Percentiles rank a stretch among this genome's conserved stretches.
Conservation (phyloP, 2,329 filamentous ascomycete species). For the Curvularia lunata region DNA sequence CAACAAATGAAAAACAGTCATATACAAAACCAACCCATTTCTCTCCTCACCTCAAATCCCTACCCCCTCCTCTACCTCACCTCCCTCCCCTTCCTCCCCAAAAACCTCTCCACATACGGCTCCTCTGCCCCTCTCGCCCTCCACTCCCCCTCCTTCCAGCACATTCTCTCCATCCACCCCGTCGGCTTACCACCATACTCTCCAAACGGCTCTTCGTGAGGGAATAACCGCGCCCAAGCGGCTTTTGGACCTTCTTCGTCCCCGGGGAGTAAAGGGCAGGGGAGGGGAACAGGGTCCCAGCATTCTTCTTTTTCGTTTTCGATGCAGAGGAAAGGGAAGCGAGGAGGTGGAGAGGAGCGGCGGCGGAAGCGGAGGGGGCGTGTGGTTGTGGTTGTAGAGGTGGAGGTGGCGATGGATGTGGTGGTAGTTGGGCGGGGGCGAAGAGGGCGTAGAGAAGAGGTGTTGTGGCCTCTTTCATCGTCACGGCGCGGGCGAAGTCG, state of each 20-base stretch:
- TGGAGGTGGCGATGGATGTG: too few species aligned
- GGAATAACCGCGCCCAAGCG: conserved; percentile 1
- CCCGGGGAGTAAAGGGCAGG: not conserved
- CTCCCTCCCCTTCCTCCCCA: not conserved
- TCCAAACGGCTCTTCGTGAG: not conserved
- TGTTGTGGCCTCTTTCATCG: too few species aligned
- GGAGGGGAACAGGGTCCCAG: not conserved
- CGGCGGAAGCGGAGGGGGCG: not conserved
- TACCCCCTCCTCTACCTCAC: not conserved
- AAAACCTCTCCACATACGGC: not conserved
- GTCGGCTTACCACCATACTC: not conserved
- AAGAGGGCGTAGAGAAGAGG: too few species aligned
- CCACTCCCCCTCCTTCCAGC: not conserved
- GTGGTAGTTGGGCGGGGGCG: not conserved
- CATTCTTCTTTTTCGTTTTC: not conserved
- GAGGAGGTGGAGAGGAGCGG: too few species aligned
- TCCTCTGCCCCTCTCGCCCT: not conserved
- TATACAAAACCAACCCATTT: not conserved
- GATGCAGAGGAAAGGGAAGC: not conserved
- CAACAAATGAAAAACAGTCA: not conserved
- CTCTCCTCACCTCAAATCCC: not conserved
- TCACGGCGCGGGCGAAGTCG: not conserved
- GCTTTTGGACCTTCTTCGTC: not conserved
- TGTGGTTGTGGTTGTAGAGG: not conserved
- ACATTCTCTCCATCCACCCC: conserved; percentile 6